These are phyloP conservation scores for Phytophthora citrophthora DNA, from an alignment of 352 stramenopile species.

Conservation along the genomic window DNA sequence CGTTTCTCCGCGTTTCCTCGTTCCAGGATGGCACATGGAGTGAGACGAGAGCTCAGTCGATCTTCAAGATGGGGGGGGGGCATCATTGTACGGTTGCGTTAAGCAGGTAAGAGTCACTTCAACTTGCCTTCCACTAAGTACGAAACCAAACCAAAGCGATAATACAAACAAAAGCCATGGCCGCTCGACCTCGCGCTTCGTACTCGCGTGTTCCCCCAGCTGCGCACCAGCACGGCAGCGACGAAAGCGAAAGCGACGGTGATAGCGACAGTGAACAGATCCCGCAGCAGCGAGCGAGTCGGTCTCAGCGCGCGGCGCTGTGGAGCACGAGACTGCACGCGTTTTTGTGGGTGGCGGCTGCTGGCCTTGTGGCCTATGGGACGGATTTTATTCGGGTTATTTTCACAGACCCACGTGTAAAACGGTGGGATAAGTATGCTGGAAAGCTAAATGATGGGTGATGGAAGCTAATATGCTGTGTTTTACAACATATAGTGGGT, in stretches of 20 bases:
- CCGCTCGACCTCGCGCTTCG: constrained; percentile 33
- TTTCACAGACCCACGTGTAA: constrained; percentile 63
- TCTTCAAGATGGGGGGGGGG: constrained; percentile 7
- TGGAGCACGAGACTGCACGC: constrained; percentile 83
- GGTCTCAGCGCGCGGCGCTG: constrained; percentile 51
- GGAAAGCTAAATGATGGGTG: neutral
- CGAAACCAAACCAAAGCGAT: constrained; percentile 4
- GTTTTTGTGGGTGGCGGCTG: constrained; percentile 71
- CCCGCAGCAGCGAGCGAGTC: constrained; percentile 24
- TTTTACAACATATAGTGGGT: constrained; percentile 47
- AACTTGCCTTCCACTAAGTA: constrained; percentile 17
- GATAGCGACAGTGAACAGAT: constrained; percentile 45
- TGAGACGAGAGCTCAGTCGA: constrained; percentile 9
- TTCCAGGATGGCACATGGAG: constrained; percentile 22
- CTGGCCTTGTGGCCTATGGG: constrained; percentile 57
- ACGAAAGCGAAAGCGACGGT: constrained; percentile 30
- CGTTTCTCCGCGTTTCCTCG: constrained; percentile 12
- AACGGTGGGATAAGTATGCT: constrained; percentile 21
- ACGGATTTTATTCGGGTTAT: constrained; percentile 80
- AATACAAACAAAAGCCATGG: constrained; percentile 26
- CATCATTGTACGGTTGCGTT: neutral
- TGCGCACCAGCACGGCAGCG: constrained; percentile 40
- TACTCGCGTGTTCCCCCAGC: constrained; percentile 59
- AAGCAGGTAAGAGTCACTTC: neutral
- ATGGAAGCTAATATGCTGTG: constrained; percentile 3